Evolutionary conservation across 2,329 filamentous ascomycete species (phyloP).

Genomic region (Calonectria montana): DNA sequence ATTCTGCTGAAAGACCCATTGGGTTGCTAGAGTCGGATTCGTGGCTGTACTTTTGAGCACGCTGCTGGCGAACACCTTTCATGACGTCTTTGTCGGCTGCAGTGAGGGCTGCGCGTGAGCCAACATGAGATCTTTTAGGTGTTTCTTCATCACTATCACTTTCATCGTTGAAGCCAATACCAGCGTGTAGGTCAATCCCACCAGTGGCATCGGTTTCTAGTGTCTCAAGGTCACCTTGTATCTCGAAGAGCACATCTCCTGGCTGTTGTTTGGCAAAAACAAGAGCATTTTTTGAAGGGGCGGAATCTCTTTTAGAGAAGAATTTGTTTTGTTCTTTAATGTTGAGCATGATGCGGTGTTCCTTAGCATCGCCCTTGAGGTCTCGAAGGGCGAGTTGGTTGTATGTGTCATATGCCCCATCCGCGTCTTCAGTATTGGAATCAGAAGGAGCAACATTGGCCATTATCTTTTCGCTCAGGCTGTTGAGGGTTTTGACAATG

Average conservation of each 20-base stretch:
- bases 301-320: slow-evolving; percentile 72
- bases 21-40: slow-evolving; percentile 59
- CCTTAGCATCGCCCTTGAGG: slow-evolving; percentile 78
- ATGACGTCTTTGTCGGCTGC: slow-evolving; percentile 75
- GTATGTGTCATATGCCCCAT: slow-evolving; percentile 78
- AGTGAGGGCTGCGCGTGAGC: slow-evolving; percentile 74
- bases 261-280: slow-evolving; percentile 78
- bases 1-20: slow-evolving; percentile 65
- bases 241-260: slow-evolving; percentile 70
- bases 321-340: slow-evolving; percentile 89
- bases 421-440: slow-evolving; percentile 67
- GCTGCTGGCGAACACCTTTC: slow-evolving; percentile 71
- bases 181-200: slow-evolving; percentile 70
- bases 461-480: slow-evolving; percentile 92
- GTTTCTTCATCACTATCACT: slow-evolving; percentile 74
- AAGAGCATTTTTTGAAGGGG: slow-evolving; percentile 55
- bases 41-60: slow-evolving; percentile 67
- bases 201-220: slow-evolving; percentile 60
- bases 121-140: slow-evolving; percentile 68
- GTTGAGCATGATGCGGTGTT: slow-evolving; percentile 84
- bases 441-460: slow-evolving; percentile 86
- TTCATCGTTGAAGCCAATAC: slow-evolving; percentile 77
- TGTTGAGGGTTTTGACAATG: slow-evolving; percentile 90
- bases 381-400: slow-evolving; percentile 83
- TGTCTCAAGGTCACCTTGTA: slow-evolving; percentile 71